These are phyloP conservation scores for Vitis rupestris DNA, from an alignment of 164 flowering plant species.

Conservation along the genomic window DNA sequence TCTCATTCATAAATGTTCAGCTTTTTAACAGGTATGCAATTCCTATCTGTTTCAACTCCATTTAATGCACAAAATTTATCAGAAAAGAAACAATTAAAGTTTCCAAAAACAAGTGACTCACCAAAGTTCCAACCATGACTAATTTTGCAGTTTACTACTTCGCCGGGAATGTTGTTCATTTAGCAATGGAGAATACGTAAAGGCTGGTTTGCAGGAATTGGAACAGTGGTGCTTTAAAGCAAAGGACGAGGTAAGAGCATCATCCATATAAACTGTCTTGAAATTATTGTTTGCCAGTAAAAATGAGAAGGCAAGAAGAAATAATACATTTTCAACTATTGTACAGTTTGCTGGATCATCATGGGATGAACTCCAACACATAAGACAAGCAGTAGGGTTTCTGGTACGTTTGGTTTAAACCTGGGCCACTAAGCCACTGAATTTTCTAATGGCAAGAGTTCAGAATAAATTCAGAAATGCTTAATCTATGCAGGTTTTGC, in stretches of 20 bases:
- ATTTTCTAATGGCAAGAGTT: neutral
- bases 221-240: constrained; percentile 77
- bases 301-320: neutral
- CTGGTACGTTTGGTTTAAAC: constrained; percentile 42
- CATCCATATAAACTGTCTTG: neutral
- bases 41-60: neutral
- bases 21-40: constrained; percentile 63
- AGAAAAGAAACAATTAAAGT: neutral
- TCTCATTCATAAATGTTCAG: constrained; percentile 78
- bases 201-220: constrained; percentile 72
- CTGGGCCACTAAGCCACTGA: neutral
- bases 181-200: constrained; percentile 84
- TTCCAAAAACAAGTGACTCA: too few species aligned
- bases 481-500: constrained; percentile 52
- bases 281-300: neutral
- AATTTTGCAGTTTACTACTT: constrained; percentile 56
- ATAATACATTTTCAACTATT: neutral
- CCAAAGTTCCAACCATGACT: too few species aligned
- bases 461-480: neutral
- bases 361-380: constrained; percentile 81
- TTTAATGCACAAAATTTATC: neutral
- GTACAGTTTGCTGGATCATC: constrained; percentile 62
- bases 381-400: constrained; percentile 75
- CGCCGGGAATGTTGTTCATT: constrained; percentile 91
- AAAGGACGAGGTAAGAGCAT: constrained; percentile 48